These are phyloP conservation scores for Sclerotinia borealis DNA, from an alignment of 2,329 filamentous ascomycete genomes.

Conservation along the genomic window DNA sequence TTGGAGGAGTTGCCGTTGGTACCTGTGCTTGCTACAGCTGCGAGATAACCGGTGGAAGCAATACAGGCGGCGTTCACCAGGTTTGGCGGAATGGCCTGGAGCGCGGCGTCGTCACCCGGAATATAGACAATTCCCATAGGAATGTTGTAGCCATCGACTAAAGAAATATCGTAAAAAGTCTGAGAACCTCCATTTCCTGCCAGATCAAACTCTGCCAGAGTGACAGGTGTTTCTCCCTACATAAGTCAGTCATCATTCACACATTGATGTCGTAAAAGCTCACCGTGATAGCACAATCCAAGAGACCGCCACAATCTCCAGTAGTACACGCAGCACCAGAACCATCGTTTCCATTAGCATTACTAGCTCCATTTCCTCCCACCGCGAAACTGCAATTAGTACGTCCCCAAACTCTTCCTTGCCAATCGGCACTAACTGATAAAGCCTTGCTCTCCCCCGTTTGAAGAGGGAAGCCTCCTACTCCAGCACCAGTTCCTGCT, in stretches of 20 bases:
- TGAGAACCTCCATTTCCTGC: conserved; percentile 56
- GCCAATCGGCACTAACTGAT: conserved; percentile 67
- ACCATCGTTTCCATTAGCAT: conserved; percentile 36
- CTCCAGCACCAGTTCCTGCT: conserved; percentile 59
- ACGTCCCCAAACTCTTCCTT: conserved; percentile 74
- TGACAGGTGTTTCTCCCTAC: conserved; percentile 66
- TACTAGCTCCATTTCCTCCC: conserved; percentile 49
- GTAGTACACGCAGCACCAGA: conserved; percentile 59
- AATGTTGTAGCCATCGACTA: conserved; percentile 81
- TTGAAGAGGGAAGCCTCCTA: conserved; percentile 61
- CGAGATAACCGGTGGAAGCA: conserved; percentile 58
- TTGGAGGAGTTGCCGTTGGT: conserved; percentile 51
- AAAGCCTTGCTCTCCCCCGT: conserved; percentile 53
- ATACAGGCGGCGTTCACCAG: conserved; percentile 73
- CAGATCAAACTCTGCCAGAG: conserved; percentile 75
- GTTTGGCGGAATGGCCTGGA: conserved; percentile 63
- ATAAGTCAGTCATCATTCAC: conserved; percentile 17
- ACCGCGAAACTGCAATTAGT: conserved; percentile 76
- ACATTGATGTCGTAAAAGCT: conserved; percentile 30
- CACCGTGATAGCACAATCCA: conserved; percentile 66
- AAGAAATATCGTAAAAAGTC: conserved; percentile 77
- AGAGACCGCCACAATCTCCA: conserved; percentile 66
- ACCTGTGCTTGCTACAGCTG: conserved; percentile 47
- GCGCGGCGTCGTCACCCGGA: conserved; percentile 53
- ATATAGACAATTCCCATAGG: conserved; percentile 59